Evolutionary conservation across 495 filamentous ascomycete genomes (phyloP), one percentile per base, ranked within the genome.

Genomic region (Penicillium coffeae): DNA sequence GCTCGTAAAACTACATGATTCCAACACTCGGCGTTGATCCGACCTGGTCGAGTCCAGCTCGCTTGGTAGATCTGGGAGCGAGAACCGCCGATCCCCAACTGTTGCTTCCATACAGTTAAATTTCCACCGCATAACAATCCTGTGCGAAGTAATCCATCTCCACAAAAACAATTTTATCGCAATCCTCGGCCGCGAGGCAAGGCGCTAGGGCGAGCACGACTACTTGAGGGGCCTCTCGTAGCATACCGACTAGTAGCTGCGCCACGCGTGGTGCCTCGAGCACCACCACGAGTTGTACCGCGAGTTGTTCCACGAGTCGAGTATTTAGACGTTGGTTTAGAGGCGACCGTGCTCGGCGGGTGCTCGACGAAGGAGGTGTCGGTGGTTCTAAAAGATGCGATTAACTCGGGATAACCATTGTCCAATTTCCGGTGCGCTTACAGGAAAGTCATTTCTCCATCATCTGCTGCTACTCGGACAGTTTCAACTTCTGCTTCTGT

Each of bases 301-400:
- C 56, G 53, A 20, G 54, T 43, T 3, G 47, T 62, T 58, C 71
- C 58, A 33, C 66, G 54, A 10, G 79, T 80, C 33, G 79, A 61
- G 59, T 84, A 83, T 53, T 82, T 87, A n/a, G 79, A 71, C 2
- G 83, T 66, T 3, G 79, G 70, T 64, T 84, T 88, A 4, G 84
- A 82, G 15, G 83, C 82, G 8, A 64, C 41, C 16, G 63, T 69
- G 27, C 76, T 81, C 1, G 87, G 81, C 13, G 90, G 90, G 62
- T 96, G 86, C 18, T 95, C 90, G 19, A 96, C 82, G 58, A 96
- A 98, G 10, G 89, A 90, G 12, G 90, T 95, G 65, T 96, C 93
- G 21, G 88, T 96, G 20, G 92, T 96, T 75, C 89, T 93, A 55
- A 6, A 54, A 38, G 18, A 25, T 8, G 36, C 25, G 10, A 10